These are phyloP conservation scores for Colletotrichum acutatum DNA, from an alignment of 2,329 filamentous ascomycete genomes.

Conservation along the genomic window DNA sequence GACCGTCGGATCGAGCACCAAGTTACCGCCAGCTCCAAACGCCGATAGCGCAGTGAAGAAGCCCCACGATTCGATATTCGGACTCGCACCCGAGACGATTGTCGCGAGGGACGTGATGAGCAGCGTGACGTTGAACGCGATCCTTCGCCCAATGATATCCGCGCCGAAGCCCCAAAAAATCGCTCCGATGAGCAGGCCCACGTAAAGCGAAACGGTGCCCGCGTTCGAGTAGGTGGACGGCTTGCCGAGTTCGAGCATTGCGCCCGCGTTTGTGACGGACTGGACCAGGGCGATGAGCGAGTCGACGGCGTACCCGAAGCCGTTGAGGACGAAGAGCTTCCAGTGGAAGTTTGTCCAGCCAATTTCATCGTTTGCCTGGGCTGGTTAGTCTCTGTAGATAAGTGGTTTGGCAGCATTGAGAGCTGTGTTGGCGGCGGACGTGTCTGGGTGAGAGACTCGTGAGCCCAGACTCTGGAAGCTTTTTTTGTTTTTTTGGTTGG, in stretches of 20 bases:
- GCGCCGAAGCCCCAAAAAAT: conserved; percentile 73
- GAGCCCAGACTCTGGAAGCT: background rate
- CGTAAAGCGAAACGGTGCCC: conserved; percentile 67
- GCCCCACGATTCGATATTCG: conserved; percentile 69
- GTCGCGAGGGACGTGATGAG: conserved; percentile 68
- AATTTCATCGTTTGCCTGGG: conserved; percentile 66
- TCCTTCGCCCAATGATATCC: conserved; percentile 71
- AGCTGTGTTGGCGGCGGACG: too few species aligned
- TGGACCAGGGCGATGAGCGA: conserved; percentile 65
- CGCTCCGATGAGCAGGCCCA: conserved; percentile 60
- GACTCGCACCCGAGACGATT: conserved; percentile 70
- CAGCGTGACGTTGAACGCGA: conserved; percentile 72
- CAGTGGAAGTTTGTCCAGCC: conserved; percentile 69
- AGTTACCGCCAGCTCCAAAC: conserved; percentile 72
- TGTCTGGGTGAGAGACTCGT: background rate
- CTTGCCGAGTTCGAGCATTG: conserved; percentile 40
- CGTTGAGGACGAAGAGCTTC: conserved; percentile 71
- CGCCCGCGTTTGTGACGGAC: conserved; percentile 57
- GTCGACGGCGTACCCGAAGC: conserved; percentile 65
- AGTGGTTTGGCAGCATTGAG: background rate
- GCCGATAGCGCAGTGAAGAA: conserved; percentile 68
- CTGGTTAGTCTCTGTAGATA: conserved; percentile 5
- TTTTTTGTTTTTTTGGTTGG: background rate
- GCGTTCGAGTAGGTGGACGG: conserved; percentile 58
- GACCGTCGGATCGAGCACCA: conserved; percentile 69